A percentile compares a stretch with the other conserved stretches of the same genome.
Evolutionary conservation across 148 eudicot genomes (phyloP).

Genomic region (Heliosperma pusillum): DNA sequence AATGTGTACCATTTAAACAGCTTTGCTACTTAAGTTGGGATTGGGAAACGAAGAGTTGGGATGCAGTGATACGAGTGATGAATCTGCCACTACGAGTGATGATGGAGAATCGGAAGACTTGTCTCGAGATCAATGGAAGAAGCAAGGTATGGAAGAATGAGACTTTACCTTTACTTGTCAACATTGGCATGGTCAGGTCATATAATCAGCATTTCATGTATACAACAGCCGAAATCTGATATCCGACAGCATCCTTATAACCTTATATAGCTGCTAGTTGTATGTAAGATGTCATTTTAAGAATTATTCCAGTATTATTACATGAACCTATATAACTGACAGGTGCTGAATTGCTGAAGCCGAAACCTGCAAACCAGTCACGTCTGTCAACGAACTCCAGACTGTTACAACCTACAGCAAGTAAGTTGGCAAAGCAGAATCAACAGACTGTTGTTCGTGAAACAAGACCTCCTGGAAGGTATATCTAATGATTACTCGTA

Average conservation of each 20-base stretch:
- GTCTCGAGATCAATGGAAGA: slow-evolving; percentile 11
- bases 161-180: no score
- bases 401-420: slow-evolving; percentile 70
- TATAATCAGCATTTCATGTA: no score
- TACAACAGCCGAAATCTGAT: no score
- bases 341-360: slow-evolving; percentile 25
- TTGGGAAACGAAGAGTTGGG: background rate
- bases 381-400: slow-evolving; percentile 42
- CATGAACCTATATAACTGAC: background rate
- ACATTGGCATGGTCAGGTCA: no score
- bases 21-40: slow-evolving; percentile 29
- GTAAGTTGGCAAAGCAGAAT: slow-evolving; percentile 71
- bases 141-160: slow-evolving; percentile 15
- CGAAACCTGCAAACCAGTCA: slow-evolving; percentile 29
- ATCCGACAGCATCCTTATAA: no score
- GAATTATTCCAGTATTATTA: no score
- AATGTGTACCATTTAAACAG: slow-evolving; percentile 21
- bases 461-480: slow-evolving; percentile 32
- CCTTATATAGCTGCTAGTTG: no score
- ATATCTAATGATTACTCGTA: background rate
- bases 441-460: slow-evolving; percentile 23
- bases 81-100: slow-evolving; percentile 20
- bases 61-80: no score
- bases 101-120: no score
- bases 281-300: no score